Percentiles rank a stretch among this genome's conserved stretches.
Conservation (phyloP, 306 rosid species). For the Cicer arietinum region DNA sequence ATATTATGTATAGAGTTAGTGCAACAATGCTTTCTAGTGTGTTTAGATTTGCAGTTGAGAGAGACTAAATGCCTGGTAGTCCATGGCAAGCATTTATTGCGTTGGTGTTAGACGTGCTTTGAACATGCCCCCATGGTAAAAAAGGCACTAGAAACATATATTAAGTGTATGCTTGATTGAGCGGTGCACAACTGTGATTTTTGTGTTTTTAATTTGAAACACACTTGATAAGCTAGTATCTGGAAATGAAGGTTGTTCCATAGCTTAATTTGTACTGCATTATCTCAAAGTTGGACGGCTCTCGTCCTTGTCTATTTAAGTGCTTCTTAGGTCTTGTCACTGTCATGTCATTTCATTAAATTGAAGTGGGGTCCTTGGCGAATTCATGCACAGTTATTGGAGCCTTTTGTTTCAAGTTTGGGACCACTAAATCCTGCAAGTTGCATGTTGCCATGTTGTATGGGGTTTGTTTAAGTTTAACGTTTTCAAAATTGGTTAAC, state of each 20-base stretch:
- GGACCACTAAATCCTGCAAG: conserved; percentile 1
- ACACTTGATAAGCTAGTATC: neutral
- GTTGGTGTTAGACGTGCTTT: neutral
- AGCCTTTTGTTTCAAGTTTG: conserved; percentile 5
- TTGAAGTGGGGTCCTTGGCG: neutral
- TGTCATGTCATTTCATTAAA: neutral
- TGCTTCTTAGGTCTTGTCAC: neutral
- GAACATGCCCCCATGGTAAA: neutral
- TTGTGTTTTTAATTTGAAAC: too few species aligned
- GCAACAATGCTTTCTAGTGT: neutral
- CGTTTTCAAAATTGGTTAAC: neutral
- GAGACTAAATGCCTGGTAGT: neutral
- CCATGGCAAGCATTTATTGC: neutral
- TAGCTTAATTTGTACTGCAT: neutral
- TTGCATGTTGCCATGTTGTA: neutral
- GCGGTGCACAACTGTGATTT: too few species aligned
- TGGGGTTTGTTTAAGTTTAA: neutral
- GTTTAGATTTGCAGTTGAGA: neutral
- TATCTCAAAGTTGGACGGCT: conserved; percentile 17
- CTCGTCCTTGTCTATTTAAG: neutral
- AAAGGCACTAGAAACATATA: neutral
- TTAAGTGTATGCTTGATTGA: neutral
- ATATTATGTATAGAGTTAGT: neutral
- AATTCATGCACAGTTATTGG: conserved; percentile 12
- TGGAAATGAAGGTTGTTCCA: neutral